Base-by-base conservation (phyloP, 2,329 filamentous ascomycete species). In the Fusarium pseudonygamai region DNA sequence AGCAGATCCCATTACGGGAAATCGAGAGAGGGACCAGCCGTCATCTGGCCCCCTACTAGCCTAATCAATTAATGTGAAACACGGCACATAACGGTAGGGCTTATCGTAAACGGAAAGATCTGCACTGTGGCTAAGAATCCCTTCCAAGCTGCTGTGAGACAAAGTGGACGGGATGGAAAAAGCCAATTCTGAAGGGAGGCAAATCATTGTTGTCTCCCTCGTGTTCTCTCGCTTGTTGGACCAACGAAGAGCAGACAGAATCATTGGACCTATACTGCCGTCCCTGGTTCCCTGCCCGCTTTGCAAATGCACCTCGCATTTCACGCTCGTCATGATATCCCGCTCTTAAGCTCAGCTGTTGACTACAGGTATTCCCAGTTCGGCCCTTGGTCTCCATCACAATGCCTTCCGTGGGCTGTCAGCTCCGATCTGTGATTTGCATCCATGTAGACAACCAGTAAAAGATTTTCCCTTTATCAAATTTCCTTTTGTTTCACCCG, bases 171-270 rank as follows among this genome's bases (percentile, higher is more conserved):
- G 11, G 10, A n/a, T 30, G 22, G 24, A 30, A 57, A 43, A 61
- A 57, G 43, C 37, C 47, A 61, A 43, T 24, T 30, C 2, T 7
- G 2, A 7, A 26, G 18, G 37, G 36, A 28, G 20, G 37, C 37
- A 32, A 37, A 7, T 9, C 9, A 13, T 34, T 24, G 15, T 13
- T 34, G 2, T 45, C 32, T 36, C 45, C 26, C 26, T 47, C 22
- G 0, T 15, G 9, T 46, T 37, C 26, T 28, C 18, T 47, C 7
- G 3, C 26, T 15, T 11, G 8, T 15, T 28, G 24, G 14, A 28
- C 24, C 10, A 28, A 28, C 3, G 15, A 28, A 22, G 3, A 11
- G 18, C 26, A 28, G 18, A 28, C 1, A 28, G 15, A 0, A 6
- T 46, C 18, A 28, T 28, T 28, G 45, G 26, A 4, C 20, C 10